Conservation (phyloP, 108 stramenopile genomes). For the Nitzschia palea region DNA sequence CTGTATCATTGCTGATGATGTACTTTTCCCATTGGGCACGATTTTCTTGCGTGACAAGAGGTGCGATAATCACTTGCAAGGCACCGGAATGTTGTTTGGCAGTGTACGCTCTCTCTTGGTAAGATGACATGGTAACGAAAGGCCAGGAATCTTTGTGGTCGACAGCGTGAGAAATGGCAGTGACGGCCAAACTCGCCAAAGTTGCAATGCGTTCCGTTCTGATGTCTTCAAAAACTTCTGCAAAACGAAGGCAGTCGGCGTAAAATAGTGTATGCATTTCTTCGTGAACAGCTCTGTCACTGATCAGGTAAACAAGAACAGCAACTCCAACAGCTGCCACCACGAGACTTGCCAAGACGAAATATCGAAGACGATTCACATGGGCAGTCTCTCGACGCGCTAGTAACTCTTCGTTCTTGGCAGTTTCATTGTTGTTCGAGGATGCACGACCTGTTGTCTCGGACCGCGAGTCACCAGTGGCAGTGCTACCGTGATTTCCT, state of each 20-base stretch:
- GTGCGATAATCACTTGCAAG: slow-evolving; percentile 10
- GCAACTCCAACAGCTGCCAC: slow-evolving; percentile 5
- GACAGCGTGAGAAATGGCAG: slow-evolving; percentile 18
- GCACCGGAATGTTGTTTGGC: slow-evolving; percentile 3
- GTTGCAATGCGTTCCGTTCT: slow-evolving; percentile 6
- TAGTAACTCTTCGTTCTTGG: not conserved
- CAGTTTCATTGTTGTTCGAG: not conserved
- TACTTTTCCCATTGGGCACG: slow-evolving; percentile 18
- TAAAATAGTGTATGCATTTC: slow-evolving; percentile 7
- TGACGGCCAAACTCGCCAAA: slow-evolving; percentile 17
- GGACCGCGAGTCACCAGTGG: not conserved
- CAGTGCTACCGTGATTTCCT: no score
- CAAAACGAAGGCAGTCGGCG: not conserved
- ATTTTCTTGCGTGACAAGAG: slow-evolving; percentile 1
- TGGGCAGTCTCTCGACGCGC: not conserved
- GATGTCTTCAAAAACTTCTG: slow-evolving; percentile 25
- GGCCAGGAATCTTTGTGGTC: slow-evolving; percentile 24
- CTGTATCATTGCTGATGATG: slow-evolving; percentile 7
- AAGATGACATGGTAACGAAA: slow-evolving; percentile 18
- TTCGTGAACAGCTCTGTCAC: not conserved
- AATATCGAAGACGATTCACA: slow-evolving; percentile 3
- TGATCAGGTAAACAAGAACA: not conserved
- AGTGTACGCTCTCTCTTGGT: slow-evolving; percentile 11
- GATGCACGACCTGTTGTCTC: not conserved
- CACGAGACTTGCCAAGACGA: slow-evolving; percentile 1